Percentiles rank a stretch among this genome's conserved stretches.
These are phyloP conservation scores for Helicostylum pulchrum DNA, from an alignment of 192 early-diverging fungal genomes.

Conservation along the genomic window DNA sequence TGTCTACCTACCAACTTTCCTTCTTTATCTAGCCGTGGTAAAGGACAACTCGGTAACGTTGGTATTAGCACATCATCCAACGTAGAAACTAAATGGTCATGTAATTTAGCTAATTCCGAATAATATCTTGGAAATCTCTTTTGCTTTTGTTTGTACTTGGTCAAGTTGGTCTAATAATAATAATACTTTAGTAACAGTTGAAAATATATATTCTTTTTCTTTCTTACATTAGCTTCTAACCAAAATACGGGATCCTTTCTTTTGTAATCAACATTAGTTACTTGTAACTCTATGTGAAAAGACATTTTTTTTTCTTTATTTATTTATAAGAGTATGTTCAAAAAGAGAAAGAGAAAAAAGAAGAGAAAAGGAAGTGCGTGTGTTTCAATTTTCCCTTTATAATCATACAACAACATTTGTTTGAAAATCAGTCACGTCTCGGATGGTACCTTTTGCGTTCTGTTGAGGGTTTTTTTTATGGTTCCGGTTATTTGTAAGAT, in stretches of 20 bases:
- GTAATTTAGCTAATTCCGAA: conserved; percentile 25
- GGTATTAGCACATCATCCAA: conserved; percentile 27
- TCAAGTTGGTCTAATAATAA: conserved; percentile 23
- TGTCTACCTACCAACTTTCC: conserved; percentile 13
- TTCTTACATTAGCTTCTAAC: conserved; percentile 28
- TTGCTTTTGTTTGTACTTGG: conserved; percentile 30
- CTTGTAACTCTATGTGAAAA: conserved; percentile 10
- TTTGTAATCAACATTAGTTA: conserved; percentile 31
- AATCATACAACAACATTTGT: too few relatives aligned
- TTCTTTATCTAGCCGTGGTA: conserved; percentile 24
- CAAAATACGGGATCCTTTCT: conserved; percentile 38
- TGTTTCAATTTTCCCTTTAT: too few relatives aligned
- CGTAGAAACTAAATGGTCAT: conserved; percentile 16
- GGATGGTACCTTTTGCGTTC: too few relatives aligned
- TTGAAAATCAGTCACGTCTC: too few relatives aligned
- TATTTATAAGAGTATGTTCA: too few relatives aligned
- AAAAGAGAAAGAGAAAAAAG: too few relatives aligned
- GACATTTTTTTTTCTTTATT: too few relatives aligned
- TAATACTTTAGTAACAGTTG: conserved; percentile 2
- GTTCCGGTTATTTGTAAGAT: too few relatives aligned
- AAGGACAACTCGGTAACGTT: conserved; percentile 21
- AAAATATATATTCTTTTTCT: conserved; percentile 13
- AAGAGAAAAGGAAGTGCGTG: too few relatives aligned
- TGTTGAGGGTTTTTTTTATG: too few relatives aligned
- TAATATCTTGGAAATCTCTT: conserved; percentile 32